These are phyloP conservation scores for Gelatoporia subvermispora DNA, from an alignment of 768 basidiomycete species.

Conservation along the genomic window DNA sequence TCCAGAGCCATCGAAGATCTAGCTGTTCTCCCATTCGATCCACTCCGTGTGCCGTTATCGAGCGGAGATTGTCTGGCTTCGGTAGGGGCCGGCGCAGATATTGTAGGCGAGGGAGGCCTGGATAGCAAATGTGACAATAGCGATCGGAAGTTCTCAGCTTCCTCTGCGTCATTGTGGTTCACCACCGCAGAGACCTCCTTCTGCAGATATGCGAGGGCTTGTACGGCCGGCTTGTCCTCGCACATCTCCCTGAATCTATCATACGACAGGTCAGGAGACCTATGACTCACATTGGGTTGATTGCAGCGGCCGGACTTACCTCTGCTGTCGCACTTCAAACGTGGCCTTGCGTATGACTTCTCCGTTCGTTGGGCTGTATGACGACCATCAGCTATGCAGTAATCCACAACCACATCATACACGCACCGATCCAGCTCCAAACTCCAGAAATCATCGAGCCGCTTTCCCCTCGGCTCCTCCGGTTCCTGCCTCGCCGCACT, in stretches of 20 bases:
- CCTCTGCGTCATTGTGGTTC: constrained; percentile 58
- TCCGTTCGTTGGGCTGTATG: constrained; percentile 49
- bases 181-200: constrained; percentile 66
- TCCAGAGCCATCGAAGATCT: not conserved
- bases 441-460: constrained; percentile 77
- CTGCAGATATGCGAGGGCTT: constrained; percentile 69
- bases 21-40: not conserved
- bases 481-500: constrained; percentile 4
- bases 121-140: constrained; percentile 61
- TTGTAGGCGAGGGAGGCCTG: constrained; percentile 5
- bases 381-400: not conserved
- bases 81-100: not conserved
- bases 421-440: constrained; percentile 63
- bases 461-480: constrained; percentile 31
- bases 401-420: too few species aligned
- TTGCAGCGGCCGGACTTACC: constrained; percentile 39
- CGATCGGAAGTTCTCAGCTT: constrained; percentile 58
- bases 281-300: not conserved
- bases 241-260: constrained; percentile 81
- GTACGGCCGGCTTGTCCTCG: constrained; percentile 51
- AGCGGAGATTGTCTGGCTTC: not conserved
- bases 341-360: constrained; percentile 62
- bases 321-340: constrained; percentile 65
- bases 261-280: not conserved
- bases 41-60: not conserved